A percentile compares a stretch with the other conserved stretches of the same genome.
Conservation (phyloP, 73 alveolate genomes). For the Paramecium primaurelia region DNA sequence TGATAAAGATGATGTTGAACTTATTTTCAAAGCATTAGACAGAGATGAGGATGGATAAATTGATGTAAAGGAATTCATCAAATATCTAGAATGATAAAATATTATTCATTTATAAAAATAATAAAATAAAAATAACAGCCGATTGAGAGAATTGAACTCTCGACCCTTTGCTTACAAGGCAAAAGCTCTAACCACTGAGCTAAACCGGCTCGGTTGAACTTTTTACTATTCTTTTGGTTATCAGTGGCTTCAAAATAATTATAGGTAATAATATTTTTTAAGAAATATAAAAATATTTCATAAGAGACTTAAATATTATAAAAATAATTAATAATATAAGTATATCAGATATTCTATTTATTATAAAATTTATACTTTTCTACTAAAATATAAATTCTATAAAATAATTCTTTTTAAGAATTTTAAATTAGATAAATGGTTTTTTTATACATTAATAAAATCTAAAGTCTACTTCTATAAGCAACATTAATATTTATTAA, state of each 20-base stretch:
- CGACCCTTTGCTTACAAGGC: slow-evolving; percentile 61
- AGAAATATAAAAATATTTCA: neutral
- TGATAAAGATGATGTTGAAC: neutral
- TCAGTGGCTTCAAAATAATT: neutral
- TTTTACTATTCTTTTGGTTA: neutral
- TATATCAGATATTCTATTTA: neutral
- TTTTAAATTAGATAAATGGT: neutral
- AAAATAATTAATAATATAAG: neutral
- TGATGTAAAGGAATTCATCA: neutral
- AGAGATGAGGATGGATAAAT: neutral
- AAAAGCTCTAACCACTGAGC: slow-evolving; percentile 61
- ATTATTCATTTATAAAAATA: neutral
- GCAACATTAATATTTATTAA: neutral
- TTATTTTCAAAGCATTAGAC: slow-evolving; percentile 7
- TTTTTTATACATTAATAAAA: neutral
- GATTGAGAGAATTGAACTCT: slow-evolving; percentile 58
- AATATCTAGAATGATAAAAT: neutral
- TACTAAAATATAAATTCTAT: neutral
- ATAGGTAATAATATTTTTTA: neutral
- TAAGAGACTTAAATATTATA: no score
- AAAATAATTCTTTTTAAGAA: no score
- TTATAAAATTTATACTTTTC: no score
- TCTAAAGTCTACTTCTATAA: neutral
- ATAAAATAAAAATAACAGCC: slow-evolving; percentile 44
- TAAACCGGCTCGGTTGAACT: slow-evolving; percentile 45